phyloP scores from a whole-genome alignment of 306 rosid species.

The Abrus precatorius region DNA sequence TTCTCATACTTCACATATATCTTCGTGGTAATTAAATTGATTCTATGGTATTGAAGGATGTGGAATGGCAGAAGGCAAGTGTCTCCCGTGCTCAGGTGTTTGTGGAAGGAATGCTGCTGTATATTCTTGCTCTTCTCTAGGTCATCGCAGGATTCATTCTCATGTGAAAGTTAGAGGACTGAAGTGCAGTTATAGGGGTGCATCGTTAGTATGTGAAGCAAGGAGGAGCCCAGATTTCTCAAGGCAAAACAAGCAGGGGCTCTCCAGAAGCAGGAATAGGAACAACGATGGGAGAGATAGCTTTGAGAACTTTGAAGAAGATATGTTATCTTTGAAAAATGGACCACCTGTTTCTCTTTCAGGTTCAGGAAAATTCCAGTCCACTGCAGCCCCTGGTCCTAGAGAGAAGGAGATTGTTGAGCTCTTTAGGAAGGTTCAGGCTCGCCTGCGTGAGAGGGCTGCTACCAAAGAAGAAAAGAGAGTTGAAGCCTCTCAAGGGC shows the following conservation, averaged over 20 bases:
- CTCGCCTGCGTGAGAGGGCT: constrained; percentile 85
- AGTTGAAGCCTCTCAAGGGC: constrained; percentile 65
- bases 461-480: constrained; percentile 82
- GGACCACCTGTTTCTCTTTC: constrained; percentile 76
- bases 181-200: constrained; percentile 54
- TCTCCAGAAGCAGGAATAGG: constrained; percentile 75
- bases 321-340: constrained; percentile 73
- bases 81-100: constrained; percentile 73
- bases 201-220: constrained; percentile 71
- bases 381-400: constrained; percentile 87
- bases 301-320: constrained; percentile 76
- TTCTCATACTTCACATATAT: not conserved
- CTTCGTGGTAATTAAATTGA: constrained; percentile 12
- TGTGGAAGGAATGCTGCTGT: constrained; percentile 61
- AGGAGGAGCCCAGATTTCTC: constrained; percentile 82
- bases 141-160: constrained; percentile 53
- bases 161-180: constrained; percentile 59
- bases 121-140: constrained; percentile 62
- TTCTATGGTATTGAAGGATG: constrained; percentile 57
- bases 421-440: constrained; percentile 93
- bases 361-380: constrained; percentile 66
- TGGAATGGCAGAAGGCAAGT: constrained; percentile 70
- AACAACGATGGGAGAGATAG: constrained; percentile 74
- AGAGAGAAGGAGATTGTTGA: constrained; percentile 97
- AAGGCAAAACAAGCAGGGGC: constrained; percentile 73